phyloP scores from a whole-genome alignment of 495 filamentous ascomycete genomes.

The Symbiotaphrina buchneri region DNA sequence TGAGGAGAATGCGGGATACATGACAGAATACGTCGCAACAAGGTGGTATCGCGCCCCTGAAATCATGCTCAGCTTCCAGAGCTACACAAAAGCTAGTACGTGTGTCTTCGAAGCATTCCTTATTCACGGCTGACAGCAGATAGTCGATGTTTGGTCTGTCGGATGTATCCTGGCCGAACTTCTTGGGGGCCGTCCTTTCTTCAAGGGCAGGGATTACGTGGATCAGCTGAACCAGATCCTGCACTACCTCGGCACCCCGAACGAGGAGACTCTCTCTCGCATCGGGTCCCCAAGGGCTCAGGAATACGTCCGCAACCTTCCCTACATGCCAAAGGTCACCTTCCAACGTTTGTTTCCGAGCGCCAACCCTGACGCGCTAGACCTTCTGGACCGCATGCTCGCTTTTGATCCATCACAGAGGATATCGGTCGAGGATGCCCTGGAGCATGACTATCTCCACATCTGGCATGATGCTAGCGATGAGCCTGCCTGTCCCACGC shows the following conservation, averaged over 20 bases:
- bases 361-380: constrained; percentile 89
- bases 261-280: constrained; percentile 79
- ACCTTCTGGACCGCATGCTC: constrained; percentile 88
- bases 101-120: constrained; percentile 10
- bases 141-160: constrained; percentile 97
- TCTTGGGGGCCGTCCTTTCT: constrained; percentile 89
- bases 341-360: constrained; percentile 81
- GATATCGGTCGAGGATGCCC: constrained; percentile 77
- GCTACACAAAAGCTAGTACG: constrained; percentile 97
- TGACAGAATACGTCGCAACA: constrained; percentile 98
- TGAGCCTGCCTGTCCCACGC: constrained; percentile 76
- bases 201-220: constrained; percentile 97
- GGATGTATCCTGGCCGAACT: constrained; percentile 95
- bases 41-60: constrained; percentile 97
- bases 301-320: constrained; percentile 95
- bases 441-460: constrained; percentile 86
- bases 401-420: constrained; percentile 86
- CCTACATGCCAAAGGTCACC: constrained; percentile 79
- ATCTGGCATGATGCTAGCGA: constrained; percentile 98
- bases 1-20: constrained; percentile 96
- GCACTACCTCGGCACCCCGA: constrained; percentile 90
- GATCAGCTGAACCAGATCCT: constrained; percentile 98
- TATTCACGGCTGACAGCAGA: constrained; percentile 6
- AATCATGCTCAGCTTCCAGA: constrained; percentile 99
- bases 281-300: constrained; percentile 93